These are phyloP conservation scores for Trichoderma afroharzianum DNA, from an alignment of 2,329 filamentous ascomycete genomes.

Conservation along the genomic window DNA sequence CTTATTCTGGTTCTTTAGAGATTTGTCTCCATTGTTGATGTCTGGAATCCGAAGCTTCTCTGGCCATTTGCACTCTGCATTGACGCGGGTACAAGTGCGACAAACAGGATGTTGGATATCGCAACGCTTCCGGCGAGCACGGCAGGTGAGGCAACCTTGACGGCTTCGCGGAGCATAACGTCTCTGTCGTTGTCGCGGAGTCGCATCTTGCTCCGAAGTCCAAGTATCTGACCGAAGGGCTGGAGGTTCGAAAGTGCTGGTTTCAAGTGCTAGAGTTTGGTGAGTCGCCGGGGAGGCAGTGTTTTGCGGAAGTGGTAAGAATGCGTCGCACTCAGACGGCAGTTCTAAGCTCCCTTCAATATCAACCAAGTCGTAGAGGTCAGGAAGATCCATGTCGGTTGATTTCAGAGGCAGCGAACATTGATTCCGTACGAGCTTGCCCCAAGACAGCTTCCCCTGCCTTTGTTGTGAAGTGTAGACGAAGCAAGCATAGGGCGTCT, in stretches of 20 bases:
- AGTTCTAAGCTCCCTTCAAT: not conserved
- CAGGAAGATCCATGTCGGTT: not conserved
- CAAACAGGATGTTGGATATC: not conserved
- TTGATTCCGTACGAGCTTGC: not conserved
- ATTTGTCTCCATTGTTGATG: not conserved
- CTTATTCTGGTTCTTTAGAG: not conserved
- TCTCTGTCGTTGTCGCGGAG: not conserved
- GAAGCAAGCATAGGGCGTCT: not conserved
- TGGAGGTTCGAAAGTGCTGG: not conserved
- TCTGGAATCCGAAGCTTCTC: not conserved
- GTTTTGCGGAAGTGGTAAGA: not conserved
- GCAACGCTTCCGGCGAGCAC: not conserved
- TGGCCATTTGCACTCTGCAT: not conserved
- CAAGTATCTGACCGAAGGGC: not conserved
- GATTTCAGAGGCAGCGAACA: not conserved
- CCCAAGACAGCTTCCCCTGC: not conserved
- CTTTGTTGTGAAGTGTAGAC: not conserved
- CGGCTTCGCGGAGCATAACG: not conserved
- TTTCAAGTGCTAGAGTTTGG: not conserved
- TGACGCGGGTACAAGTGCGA: not conserved
- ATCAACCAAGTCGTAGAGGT: not conserved
- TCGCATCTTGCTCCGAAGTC: not conserved
- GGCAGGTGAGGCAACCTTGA: not conserved
- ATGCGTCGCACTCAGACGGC: not conserved
- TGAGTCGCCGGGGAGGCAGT: not conserved